Percentiles rank a stretch among this genome's conserved stretches.
Conservation (phyloP, 129 eudicot species). For the Ambrosia trifida region DNA sequence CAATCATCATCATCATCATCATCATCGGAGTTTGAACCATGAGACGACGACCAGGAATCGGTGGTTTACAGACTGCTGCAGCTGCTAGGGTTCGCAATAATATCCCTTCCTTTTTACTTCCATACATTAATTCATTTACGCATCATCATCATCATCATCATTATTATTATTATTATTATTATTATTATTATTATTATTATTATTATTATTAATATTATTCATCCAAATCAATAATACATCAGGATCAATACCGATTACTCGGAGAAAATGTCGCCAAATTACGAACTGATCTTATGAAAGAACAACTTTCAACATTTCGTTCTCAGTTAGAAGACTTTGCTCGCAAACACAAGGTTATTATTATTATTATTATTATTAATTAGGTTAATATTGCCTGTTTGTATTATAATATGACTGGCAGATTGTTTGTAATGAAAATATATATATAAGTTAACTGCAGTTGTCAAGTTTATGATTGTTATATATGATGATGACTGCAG, state of each 20-base stretch:
- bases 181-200: too few species aligned
- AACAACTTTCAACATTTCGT: constrained; percentile 88
- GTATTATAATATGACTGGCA: too few species aligned
- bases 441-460: not conserved
- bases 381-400: too few species aligned
- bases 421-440: too few species aligned
- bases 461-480: constrained; percentile 4
- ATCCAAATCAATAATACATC: constrained; percentile 16
- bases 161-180: too few species aligned
- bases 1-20: too few species aligned
- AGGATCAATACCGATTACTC: constrained; percentile 73
- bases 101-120: not conserved
- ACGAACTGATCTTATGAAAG: constrained; percentile 97
- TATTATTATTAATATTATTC: not conserved
- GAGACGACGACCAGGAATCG: constrained; percentile 99
- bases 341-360: constrained; percentile 87
- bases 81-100: constrained; percentile 80
- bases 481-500: constrained; percentile 34
- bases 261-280: constrained; percentile 96
- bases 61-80: constrained; percentile 84
- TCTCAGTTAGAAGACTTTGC: constrained; percentile 98
- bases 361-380: not conserved
- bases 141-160: too few species aligned
- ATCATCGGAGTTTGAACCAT: too few species aligned
- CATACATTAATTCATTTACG: too few species aligned